These are phyloP conservation scores for Tolypocladium amazonense DNA, from an alignment of 2,329 filamentous ascomycete genomes.

Conservation along the genomic window DNA sequence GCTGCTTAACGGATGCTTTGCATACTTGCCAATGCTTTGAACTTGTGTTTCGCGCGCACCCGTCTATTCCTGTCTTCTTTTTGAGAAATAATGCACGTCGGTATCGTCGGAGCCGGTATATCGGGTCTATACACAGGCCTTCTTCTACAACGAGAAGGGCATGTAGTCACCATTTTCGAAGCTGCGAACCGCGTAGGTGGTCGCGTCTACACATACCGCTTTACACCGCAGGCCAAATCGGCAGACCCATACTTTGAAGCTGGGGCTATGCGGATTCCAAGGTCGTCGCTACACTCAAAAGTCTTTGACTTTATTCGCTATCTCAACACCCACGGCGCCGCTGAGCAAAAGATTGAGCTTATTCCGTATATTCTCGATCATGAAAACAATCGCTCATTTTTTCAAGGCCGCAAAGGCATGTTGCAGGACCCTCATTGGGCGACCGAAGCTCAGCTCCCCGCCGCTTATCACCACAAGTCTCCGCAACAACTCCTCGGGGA, in stretches of 20 bases:
- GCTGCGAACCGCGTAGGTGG: not conserved
- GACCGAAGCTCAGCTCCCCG: not conserved
- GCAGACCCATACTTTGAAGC: not conserved
- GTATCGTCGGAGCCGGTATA: not conserved
- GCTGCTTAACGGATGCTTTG: not conserved
- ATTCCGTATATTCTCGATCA: not conserved
- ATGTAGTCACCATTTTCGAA: not conserved
- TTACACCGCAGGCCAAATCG: not conserved
- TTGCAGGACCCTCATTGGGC: not conserved
- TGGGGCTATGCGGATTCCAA: not conserved
- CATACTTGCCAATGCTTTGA: not conserved
- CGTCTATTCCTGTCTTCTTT: not conserved
- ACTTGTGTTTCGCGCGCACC: not conserved
- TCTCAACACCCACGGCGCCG: not conserved
- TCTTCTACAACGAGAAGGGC: not conserved
- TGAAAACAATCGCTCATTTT: not conserved
- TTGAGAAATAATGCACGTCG: not conserved
- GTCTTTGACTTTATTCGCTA: not conserved
- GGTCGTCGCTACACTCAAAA: not conserved
- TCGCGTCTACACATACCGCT: not conserved
- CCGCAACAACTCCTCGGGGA: not conserved
- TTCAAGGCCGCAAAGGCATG: not conserved
- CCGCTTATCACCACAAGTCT: not conserved
- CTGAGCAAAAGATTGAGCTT: not conserved
- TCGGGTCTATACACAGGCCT: not conserved